phyloP scores from a whole-genome alignment of 2,329 filamentous ascomycete genomes.

The Epichloe gansuensis region DNA sequence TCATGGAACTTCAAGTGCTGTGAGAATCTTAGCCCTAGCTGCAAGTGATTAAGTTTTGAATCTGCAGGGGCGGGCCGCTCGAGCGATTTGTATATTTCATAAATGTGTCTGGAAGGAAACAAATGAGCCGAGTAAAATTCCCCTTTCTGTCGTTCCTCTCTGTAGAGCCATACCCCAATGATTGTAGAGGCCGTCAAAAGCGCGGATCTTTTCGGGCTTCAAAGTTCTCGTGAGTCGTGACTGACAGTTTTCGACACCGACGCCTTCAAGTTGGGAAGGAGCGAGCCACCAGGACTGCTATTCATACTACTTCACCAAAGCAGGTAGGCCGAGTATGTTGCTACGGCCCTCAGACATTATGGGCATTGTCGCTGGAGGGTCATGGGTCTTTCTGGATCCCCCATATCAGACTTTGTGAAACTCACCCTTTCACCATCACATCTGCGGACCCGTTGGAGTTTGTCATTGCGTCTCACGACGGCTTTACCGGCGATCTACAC shows the following conservation, averaged over 20 bases:
- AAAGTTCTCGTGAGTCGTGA: too few species aligned
- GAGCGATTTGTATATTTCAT: too few species aligned
- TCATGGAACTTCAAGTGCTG: too few species aligned
- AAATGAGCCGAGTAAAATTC: background rate
- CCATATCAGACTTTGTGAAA: slow-evolving; percentile 40
- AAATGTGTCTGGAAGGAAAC: too few species aligned
- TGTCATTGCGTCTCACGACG: slow-evolving; percentile 43
- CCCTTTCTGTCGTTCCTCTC: background rate
- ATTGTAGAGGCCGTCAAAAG: background rate
- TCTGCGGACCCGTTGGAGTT: slow-evolving; percentile 41
- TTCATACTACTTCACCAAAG: slow-evolving; percentile 24
- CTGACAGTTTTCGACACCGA: background rate
- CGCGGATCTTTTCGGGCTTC: too few species aligned
- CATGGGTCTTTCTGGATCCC: slow-evolving; percentile 43
- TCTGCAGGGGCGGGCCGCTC: too few species aligned
- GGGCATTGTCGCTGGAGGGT: slow-evolving; percentile 34
- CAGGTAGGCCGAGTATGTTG: slow-evolving; percentile 19
- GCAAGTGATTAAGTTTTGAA: too few species aligned
- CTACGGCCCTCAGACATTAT: slow-evolving; percentile 27
- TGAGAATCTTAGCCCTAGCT: too few species aligned
- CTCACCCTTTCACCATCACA: slow-evolving; percentile 52
- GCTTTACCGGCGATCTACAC: slow-evolving; percentile 45
- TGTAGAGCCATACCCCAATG: too few species aligned
- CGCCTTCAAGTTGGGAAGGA: background rate
- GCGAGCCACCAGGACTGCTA: slow-evolving; percentile 18